Conservation (phyloP, 163 green algal genomes). For the Scenedesmus sp. region DNA sequence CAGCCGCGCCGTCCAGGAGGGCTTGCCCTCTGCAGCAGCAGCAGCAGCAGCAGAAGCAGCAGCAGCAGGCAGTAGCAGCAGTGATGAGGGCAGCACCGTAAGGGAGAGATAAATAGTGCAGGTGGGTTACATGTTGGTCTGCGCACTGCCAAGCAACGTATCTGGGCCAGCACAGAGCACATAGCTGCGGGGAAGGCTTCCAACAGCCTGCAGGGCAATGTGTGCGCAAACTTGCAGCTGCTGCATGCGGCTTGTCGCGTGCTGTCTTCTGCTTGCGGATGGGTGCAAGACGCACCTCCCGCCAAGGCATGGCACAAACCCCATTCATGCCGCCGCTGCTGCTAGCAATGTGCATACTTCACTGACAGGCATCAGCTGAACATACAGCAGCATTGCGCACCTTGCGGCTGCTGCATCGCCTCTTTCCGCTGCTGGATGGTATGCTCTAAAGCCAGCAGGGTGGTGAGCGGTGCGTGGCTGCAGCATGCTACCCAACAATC, state of each 20-base stretch:
- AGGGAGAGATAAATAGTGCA: not conserved
- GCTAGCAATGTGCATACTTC: not conserved
- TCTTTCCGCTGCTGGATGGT: conserved; percentile 86
- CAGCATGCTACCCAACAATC: not conserved
- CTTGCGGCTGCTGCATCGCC: conserved; percentile 57
- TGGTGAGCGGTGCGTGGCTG: conserved; percentile 76
- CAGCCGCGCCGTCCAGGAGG: conserved; percentile 95
- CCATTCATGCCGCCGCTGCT: not conserved
- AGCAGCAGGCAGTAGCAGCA: not conserved
- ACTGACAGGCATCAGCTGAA: no score
- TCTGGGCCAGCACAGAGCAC: not conserved
- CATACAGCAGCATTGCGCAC: not conserved
- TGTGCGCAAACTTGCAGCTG: not conserved
- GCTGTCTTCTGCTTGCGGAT: not conserved
- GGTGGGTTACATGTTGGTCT: no score
- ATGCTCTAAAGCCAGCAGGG: conserved; percentile 88
- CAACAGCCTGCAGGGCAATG: no score
- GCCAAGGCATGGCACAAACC: not conserved
- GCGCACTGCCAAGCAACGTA: no score
- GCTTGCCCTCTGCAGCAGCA: conserved; percentile 81
- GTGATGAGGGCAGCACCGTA: not conserved
- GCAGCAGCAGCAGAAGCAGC: conserved; percentile 39
- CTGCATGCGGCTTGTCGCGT: not conserved
- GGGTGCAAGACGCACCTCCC: not conserved
- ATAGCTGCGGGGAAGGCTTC: not conserved